Percentiles rank a stretch among this genome's conserved stretches.
Conservation (phyloP, 495 filamentous ascomycete genomes). For the Lasiosphaeris hirsuta region DNA sequence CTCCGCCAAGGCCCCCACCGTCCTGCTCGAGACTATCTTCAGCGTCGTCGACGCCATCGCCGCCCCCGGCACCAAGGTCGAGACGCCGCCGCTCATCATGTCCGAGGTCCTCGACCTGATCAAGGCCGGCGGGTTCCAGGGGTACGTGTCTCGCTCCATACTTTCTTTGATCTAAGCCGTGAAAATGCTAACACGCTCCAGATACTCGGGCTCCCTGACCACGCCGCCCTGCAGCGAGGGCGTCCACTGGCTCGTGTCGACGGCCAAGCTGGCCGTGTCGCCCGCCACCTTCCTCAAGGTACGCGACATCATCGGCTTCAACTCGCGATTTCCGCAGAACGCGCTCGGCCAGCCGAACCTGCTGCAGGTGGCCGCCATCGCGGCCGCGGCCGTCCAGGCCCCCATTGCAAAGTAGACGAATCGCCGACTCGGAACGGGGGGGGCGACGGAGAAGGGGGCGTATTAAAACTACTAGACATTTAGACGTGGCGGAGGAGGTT, state of each 20-base stretch:
- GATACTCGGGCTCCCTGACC: conserved; percentile 36
- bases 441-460: too few species aligned
- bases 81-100: conserved; percentile 56
- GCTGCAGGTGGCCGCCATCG: conserved; percentile 23
- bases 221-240: conserved; percentile 56
- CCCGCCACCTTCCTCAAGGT: conserved; percentile 51
- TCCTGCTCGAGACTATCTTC: conserved; percentile 54
- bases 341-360: conserved; percentile 51
- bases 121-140: conserved; percentile 45
- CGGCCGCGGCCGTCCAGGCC: background rate
- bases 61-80: conserved; percentile 51
- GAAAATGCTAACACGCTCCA: conserved; percentile 1
- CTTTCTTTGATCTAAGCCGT: background rate
- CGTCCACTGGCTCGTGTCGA: conserved; percentile 56
- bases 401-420: too few species aligned
- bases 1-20: conserved; percentile 29
- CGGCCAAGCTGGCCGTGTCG: conserved; percentile 49
- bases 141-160: conserved; percentile 8
- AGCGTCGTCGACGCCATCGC: conserved; percentile 49
- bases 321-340: conserved; percentile 61
- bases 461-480: too few species aligned
- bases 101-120: conserved; percentile 49
- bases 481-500: too few species aligned
- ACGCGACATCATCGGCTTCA: conserved; percentile 62
- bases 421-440: too few species aligned